phyloP scores from a whole-genome alignment of 257 asterid species.

The Rehmannia glutinosa region DNA sequence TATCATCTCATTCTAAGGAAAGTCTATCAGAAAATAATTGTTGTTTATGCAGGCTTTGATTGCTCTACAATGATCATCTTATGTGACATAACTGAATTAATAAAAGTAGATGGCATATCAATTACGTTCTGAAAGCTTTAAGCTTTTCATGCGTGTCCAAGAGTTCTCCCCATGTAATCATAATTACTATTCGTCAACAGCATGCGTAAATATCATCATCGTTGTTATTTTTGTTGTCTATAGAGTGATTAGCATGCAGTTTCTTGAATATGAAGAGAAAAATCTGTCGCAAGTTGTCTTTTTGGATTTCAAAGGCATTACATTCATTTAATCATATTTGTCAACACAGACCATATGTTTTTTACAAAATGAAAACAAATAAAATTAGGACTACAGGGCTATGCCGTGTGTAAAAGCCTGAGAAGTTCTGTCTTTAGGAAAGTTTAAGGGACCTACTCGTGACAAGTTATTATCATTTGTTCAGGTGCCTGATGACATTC shows the following conservation, averaged over 20 bases:
- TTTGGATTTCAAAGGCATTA: not conserved
- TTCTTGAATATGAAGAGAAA: not conserved
- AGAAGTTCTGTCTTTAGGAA: not conserved
- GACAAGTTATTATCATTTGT: slow-evolving; percentile 22
- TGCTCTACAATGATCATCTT: too few relatives aligned
- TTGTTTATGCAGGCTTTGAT: too few relatives aligned
- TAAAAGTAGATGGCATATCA: too few relatives aligned
- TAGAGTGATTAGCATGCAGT: not conserved
- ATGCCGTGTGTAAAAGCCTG: not conserved
- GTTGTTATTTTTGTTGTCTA: not conserved
- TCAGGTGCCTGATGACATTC: slow-evolving; percentile 85
- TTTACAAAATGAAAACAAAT: not conserved
- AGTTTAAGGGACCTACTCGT: slow-evolving; percentile 5
- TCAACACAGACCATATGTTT: not conserved
- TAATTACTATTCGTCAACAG: too few relatives aligned
- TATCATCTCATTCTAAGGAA: too few relatives aligned
- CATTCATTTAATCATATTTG: not conserved
- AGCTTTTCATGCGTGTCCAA: too few relatives aligned
- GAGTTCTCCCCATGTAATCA: too few relatives aligned
- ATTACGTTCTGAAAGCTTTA: too few relatives aligned
- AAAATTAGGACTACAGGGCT: not conserved
- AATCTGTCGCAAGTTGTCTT: not conserved
- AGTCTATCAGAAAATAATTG: too few relatives aligned
- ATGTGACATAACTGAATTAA: too few relatives aligned
- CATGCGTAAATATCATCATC: not conserved